Evolutionary conservation across 352 stramenopile genomes (phyloP).

Genomic region (Globisporangium parvum): DNA sequence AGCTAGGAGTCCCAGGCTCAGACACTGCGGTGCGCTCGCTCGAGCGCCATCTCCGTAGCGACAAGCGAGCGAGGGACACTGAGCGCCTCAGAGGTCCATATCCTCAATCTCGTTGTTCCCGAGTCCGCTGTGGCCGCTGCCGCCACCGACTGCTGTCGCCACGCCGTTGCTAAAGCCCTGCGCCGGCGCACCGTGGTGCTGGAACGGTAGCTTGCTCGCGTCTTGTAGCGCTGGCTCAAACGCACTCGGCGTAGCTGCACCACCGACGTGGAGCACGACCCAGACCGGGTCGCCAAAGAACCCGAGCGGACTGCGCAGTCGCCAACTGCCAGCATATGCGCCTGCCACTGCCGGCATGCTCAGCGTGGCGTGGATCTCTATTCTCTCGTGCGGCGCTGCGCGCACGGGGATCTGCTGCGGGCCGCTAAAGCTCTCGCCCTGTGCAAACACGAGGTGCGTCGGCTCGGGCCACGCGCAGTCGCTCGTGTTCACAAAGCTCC

Average conservation of each 20-base stretch:
- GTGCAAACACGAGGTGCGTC: constrained; percentile 57
- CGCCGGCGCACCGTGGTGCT: neutral
- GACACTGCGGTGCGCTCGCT: neutral
- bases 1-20: neutral
- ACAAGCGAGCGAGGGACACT: too few species aligned
- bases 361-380: constrained; percentile 57
- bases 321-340: constrained; percentile 72
- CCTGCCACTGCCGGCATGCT: constrained; percentile 50
- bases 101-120: neutral
- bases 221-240: constrained; percentile 11
- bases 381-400: constrained; percentile 31
- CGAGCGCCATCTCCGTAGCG: too few species aligned
- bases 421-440: constrained; percentile 57
- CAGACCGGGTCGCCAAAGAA: constrained; percentile 79
- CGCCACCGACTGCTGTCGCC: neutral
- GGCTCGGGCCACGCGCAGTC: constrained; percentile 43
- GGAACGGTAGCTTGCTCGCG: constrained; percentile 13
- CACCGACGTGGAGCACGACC: constrained; percentile 63
- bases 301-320: constrained; percentile 46
- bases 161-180: neutral
- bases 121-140: neutral
- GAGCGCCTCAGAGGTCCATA: neutral
- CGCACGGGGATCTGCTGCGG: constrained; percentile 50
- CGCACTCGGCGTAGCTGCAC: constrained; percentile 14
- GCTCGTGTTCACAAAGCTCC: constrained; percentile 73